Evolutionary conservation across 208 protist species (phyloP).

Genomic region (Strigomonas galati): DNA sequence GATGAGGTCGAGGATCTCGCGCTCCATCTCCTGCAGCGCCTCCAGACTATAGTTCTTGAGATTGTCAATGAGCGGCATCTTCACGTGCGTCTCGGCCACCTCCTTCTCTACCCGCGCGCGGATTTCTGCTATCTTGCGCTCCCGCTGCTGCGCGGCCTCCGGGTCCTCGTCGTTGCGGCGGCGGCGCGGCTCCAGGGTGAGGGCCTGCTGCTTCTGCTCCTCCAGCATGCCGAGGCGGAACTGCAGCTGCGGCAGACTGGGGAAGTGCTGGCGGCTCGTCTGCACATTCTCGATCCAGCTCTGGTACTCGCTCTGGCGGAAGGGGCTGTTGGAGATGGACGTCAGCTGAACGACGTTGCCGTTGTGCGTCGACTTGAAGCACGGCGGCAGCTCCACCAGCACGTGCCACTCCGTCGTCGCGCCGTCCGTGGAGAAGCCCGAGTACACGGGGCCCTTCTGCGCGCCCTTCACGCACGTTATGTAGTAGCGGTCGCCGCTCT

Average conservation of each 20-base stretch:
- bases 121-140: constrained; percentile 34
- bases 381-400: constrained; percentile 87
- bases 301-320: constrained; percentile 81
- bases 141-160: constrained; percentile 32
- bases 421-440: constrained; percentile 83
- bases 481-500: constrained; percentile 85
- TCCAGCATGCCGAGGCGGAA: constrained; percentile 83
- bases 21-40: constrained; percentile 80
- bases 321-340: constrained; percentile 88
- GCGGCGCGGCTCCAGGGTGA: constrained; percentile 41
- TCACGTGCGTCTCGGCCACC: constrained; percentile 57
- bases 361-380: constrained; percentile 81
- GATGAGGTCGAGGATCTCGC: constrained; percentile 78
- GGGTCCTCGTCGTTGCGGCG: constrained; percentile 59
- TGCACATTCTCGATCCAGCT: constrained; percentile 77
- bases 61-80: constrained; percentile 55
- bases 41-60: constrained; percentile 50
- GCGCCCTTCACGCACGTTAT: constrained; percentile 85
- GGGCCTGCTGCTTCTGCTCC: constrained; percentile 81
- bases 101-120: constrained; percentile 35
- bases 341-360: constrained; percentile 89
- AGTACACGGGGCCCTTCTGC: constrained; percentile 69
- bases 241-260: constrained; percentile 69
- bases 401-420: constrained; percentile 85
- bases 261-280: constrained; percentile 44